Percentiles rank a stretch among this genome's conserved stretches.
Evolutionary conservation across 345 rosid genomes (phyloP).

Genomic region (Syzygium aqueum): DNA sequence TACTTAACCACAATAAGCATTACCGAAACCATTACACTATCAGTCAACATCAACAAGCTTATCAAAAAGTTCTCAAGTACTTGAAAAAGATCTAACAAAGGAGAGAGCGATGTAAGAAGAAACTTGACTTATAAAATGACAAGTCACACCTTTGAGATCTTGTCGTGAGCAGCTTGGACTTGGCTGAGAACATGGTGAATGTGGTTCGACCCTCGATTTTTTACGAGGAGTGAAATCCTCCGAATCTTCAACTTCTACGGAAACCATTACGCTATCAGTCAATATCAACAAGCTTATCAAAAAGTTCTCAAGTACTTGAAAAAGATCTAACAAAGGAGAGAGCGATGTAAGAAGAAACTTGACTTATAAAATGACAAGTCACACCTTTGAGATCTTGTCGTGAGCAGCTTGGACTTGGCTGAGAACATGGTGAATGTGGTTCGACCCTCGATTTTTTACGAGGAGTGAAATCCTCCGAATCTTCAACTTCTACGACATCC

Average conservation of each 20-base stretch:
- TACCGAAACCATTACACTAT: neutral
- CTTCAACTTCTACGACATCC: neutral
- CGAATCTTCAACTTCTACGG: neutral
- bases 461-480: too few species aligned
- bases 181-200: neutral
- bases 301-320: too few species aligned
- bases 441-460: too few species aligned
- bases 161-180: neutral
- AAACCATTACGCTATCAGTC: too few species aligned
- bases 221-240: neutral
- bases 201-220: neutral
- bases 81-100: neutral
- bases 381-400: too few species aligned
- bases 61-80: neutral
- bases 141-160: neutral
- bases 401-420: too few species aligned
- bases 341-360: too few species aligned
- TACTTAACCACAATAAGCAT: neutral
- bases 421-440: too few species aligned
- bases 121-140: neutral
- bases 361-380: too few species aligned
- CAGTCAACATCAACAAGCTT: neutral
- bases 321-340: too few species aligned
- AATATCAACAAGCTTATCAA: too few species aligned
- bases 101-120: neutral